phyloP scores from a whole-genome alignment of 148 eudicot genomes.

The Rhododendron griersonianum region DNA sequence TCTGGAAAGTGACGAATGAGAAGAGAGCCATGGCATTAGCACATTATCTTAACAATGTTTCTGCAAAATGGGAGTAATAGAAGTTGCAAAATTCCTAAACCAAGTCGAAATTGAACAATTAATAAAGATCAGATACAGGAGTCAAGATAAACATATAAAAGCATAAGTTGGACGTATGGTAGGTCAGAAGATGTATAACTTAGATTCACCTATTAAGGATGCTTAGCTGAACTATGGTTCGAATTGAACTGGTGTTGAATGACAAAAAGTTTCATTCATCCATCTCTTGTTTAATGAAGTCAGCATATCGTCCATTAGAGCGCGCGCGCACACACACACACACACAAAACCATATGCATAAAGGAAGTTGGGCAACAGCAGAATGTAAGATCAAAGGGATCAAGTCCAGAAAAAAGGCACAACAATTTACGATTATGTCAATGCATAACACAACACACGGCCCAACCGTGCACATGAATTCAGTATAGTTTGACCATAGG shows the following conservation, averaged over 20 bases:
- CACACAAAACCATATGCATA: neutral
- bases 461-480: constrained; percentile 8
- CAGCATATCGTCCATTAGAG: neutral
- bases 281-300: neutral
- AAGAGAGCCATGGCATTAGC: constrained; percentile 1
- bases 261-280: neutral
- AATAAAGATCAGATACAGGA: neutral
- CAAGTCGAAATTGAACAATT: neutral
- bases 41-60: neutral
- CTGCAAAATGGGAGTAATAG: neutral
- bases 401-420: neutral
- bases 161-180: neutral
- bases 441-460: neutral
- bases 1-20: constrained; percentile 18
- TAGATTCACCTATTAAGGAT: neutral
- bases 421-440: neutral
- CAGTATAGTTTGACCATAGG: neutral
- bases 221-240: neutral
- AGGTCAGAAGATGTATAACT: neutral
- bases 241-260: neutral
- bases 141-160: neutral
- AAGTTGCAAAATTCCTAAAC: neutral
- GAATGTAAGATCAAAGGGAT: neutral
- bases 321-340: too few relatives aligned
- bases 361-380: neutral